Conservation (phyloP, 2,329 filamentous ascomycete species). For the Tetracladium maxilliforme region DNA sequence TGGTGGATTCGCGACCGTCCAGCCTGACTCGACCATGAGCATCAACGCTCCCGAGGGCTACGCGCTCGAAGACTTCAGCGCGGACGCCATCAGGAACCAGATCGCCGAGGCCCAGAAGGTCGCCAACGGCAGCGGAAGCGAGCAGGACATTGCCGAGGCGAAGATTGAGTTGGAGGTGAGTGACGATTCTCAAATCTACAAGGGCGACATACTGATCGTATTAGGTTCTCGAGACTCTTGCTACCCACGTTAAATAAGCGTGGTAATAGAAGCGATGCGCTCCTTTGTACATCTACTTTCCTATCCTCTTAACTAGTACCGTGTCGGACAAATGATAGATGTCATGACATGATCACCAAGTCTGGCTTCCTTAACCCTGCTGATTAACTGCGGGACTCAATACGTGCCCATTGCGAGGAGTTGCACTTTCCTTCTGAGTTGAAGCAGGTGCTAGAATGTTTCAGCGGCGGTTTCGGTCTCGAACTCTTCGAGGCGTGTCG, state of each 20-base stretch:
- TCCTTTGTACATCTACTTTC: no score
- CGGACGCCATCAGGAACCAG: constrained; percentile 77
- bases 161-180: constrained; percentile 97
- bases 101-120: constrained; percentile 95
- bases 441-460: no score
- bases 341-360: no score
- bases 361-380: no score
- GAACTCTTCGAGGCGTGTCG: no score
- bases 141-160: constrained; percentile 95
- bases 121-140: constrained; percentile 75
- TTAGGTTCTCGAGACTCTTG: constrained; percentile 71
- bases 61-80: constrained; percentile 89
- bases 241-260: constrained; percentile 66
- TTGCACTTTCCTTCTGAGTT: no score
- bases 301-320: no score
- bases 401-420: no score
- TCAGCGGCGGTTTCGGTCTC: no score
- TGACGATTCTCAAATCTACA: no score
- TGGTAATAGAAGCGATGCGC: constrained; percentile 18
- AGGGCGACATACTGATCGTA: constrained; percentile 23
- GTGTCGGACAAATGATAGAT: no score
- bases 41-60: constrained; percentile 97
- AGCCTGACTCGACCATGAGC: constrained; percentile 88
- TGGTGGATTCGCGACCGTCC: constrained; percentile 91
- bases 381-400: no score